Evolutionary conservation across 805 yeast genomes (phyloP).

Genomic region (Wickerhamomyces alni): DNA sequence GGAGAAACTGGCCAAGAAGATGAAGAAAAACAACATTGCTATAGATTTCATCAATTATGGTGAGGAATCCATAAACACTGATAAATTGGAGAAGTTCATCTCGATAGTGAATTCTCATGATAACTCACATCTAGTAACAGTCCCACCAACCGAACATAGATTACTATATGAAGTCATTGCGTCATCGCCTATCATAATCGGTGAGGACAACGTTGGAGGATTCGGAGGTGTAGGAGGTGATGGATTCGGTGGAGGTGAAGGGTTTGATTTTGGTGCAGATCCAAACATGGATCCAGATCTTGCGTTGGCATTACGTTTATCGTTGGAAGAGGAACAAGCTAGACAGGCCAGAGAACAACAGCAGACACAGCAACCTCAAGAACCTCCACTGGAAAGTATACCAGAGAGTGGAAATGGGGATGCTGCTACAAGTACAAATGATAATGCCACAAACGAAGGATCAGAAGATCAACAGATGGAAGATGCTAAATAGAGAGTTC

Average conservation of each 20-base stretch:
- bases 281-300: slow-evolving; percentile 95
- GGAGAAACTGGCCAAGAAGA: slow-evolving; percentile 78
- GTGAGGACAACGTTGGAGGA: slow-evolving; percentile 46
- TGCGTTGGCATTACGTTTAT: slow-evolving; percentile 90
- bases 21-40: slow-evolving; percentile 90
- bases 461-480: slow-evolving; percentile 6
- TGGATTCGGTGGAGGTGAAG: slow-evolving; percentile 32
- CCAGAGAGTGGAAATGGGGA: neutral
- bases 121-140: slow-evolving; percentile 74
- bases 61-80: slow-evolving; percentile 71
- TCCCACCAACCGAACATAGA: slow-evolving; percentile 77
- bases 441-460: slow-evolving; percentile 1
- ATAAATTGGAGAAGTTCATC: slow-evolving; percentile 74
- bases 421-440: neutral
- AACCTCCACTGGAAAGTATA: slow-evolving; percentile 3
- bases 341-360: slow-evolving; percentile 75
- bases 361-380: slow-evolving; percentile 12
- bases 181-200: slow-evolving; percentile 65
- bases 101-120: slow-evolving; percentile 66
- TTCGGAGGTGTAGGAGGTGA: slow-evolving; percentile 33
- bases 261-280: slow-evolving; percentile 68
- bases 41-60: slow-evolving; percentile 91
- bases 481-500: slow-evolving; percentile 3
- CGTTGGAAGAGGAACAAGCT: slow-evolving; percentile 90
- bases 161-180: slow-evolving; percentile 77